A percentile compares a stretch with the other conserved stretches of the same genome.
phyloP scores from a whole-genome alignment of 176 grass and related monocot genomes.

The Phoenix dactylifera region DNA sequence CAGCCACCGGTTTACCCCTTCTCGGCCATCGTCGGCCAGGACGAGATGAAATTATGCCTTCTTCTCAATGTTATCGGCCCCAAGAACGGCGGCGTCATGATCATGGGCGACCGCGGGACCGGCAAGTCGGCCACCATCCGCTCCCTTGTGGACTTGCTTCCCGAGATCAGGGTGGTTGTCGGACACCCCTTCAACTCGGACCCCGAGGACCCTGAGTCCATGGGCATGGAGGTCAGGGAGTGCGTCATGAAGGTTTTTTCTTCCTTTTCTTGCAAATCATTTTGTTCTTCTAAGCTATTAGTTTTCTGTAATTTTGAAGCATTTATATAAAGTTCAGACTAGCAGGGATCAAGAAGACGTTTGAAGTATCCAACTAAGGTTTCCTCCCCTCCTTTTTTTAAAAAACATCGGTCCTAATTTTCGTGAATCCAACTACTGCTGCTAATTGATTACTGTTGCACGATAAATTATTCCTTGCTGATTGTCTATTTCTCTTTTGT shows the following conservation, averaged over 20 bases:
- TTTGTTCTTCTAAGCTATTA: too few relatives aligned
- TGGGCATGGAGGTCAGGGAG: conserved; percentile 66
- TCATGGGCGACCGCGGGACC: conserved; percentile 95
- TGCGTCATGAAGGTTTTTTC: conserved; percentile 13
- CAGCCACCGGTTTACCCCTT: conserved; percentile 91
- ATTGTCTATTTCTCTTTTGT: too few relatives aligned
- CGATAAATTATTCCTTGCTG: too few relatives aligned
- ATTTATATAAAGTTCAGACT: too few relatives aligned
- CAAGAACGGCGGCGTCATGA: conserved; percentile 98
- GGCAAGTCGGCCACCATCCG: conserved; percentile 90
- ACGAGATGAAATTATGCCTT: conserved; percentile 98
- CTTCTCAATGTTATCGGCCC: conserved; percentile 97
- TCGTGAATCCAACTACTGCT: too few relatives aligned
- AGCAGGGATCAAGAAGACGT: too few relatives aligned
- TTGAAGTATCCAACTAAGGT: too few relatives aligned
- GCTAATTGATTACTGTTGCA: too few relatives aligned
- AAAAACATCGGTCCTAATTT: too few relatives aligned
- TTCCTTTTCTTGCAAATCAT: too few relatives aligned
- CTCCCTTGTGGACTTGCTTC: conserved; percentile 90
- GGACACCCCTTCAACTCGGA: conserved; percentile 98
- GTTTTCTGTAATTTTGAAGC: too few relatives aligned
- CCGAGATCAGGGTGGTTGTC: conserved; percentile 66
- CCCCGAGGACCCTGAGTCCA: conserved; percentile 76
- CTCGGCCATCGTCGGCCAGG: conserved; percentile 89
- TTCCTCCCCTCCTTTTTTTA: too few relatives aligned